Base-by-base conservation (phyloP, 2,329 filamentous ascomycete genomes). In the Plectosphaerella plurivora region DNA sequence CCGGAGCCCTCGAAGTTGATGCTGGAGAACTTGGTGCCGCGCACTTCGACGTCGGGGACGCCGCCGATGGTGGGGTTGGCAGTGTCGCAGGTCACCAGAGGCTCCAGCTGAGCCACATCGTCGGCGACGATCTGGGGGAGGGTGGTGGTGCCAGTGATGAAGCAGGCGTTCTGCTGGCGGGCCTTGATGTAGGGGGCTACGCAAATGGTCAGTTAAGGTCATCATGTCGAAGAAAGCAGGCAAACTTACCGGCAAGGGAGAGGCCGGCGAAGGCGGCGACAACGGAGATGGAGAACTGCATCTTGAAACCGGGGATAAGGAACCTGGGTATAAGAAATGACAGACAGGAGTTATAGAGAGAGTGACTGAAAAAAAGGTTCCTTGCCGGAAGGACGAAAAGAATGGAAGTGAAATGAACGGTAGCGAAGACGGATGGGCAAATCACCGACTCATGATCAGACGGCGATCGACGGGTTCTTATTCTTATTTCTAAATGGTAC, bases 11-110 rank as follows among this genome's bases (percentile, higher is more conserved):
- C 71, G 65, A 84, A 85, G 74, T 84, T 77, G 68, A 85, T 72
- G 47, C 65, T 61, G 5, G 77, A 82, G 66, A 81, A 84, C 16
- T 71, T 71, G 8, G 74, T 67, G 53, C 61, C 63, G 55, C 75
- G 78, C 3, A 77, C 76, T 3, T 72, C 74, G 5, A 83, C 80
- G 58, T 85, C 81, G 5, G 82, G 82, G 4, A 84, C 79, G 51
- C 68, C 70, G 12, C 68, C 66, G 53, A 84, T 66, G 6, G 81
- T 84, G 5, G 66, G 81, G 18, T 59, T 60, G 15, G 67, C 64
- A 18, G 61, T 59, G 62, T 73, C 68, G 71, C 81, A 84, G 44
- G 77, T 83, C 14, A 84, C 67, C 37, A 59, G 64, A 45, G 60
- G 57, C 52, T 71, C 65, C 52, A 84, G 66, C 12, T 62, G 57